Evolutionary conservation across 2,329 filamentous ascomycete genomes (phyloP), one percentile per base, ranked within the genome.

Genomic region (Xylariales sp.): DNA sequence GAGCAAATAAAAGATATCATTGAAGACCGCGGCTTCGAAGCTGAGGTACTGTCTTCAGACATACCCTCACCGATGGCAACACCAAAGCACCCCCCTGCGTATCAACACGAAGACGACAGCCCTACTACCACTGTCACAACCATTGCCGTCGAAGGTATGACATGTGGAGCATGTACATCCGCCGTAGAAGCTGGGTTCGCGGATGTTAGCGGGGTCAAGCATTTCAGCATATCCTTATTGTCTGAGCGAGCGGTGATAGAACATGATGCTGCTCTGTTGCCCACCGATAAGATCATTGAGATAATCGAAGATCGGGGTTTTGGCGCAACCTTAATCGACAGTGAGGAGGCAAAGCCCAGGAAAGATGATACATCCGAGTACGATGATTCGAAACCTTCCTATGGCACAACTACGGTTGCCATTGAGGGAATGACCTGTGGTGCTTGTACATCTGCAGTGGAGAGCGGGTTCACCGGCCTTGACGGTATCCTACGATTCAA

Each of bases 401-500:
- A 87, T 3, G 85, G 90, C 64, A 93, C 89, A 0, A 97, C 94
- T 0, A 98, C 94, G 0, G 86, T 99, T 18, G 90, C 92, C 4
- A 93, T 99, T 62, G 93, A 96, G 73, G 96, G 96, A 58, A 99
- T 99, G 96, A 99, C 96, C 1, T 98, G 96, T 77, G 95, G 95
- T 28, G 93, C 96, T 49, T 99, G 96, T 80, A 98, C 96, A 0
- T 95, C 95, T 1, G 94, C 95, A 5, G 90, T 98, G 1, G 93
- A 97, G 76, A 86, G 88, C 58, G 93, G 92, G 3, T 96, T 99
- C 80, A 88, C 89, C 72, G 88, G 87, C 70, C 81, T 95, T 1
- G 89, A 92, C 9, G 96, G 96, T 28, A 80, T 98, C 16, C 77
- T 93, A 64, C 93, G 94, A 72, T 97, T 98, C 84, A 97, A 97